Conservation (phyloP, 345 rosid species). For the Gossypium rotundifolium region DNA sequence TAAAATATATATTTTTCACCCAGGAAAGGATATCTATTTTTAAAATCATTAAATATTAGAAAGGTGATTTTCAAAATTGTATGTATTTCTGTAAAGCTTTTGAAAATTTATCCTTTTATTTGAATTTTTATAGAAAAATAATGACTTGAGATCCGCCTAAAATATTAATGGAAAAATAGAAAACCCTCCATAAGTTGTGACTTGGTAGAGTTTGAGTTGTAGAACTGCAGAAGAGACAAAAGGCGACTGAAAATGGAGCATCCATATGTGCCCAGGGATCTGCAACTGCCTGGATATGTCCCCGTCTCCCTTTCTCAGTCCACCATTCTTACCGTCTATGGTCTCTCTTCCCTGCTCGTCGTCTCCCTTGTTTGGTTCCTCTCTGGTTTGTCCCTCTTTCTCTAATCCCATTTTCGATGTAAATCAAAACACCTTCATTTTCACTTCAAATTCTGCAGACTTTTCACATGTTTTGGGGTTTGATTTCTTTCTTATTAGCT, state of each 20-base stretch:
- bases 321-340: conserved; percentile 47
- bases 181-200: too few relatives aligned
- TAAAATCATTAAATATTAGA: too few relatives aligned
- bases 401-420: neutral
- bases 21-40: too few relatives aligned
- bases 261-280: conserved; percentile 82
- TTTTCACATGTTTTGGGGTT: neutral
- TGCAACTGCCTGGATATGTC: conserved; percentile 54
- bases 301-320: conserved; percentile 56
- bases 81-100: too few relatives aligned
- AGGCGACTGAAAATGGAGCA: conserved; percentile 25
- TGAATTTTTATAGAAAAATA: too few relatives aligned
- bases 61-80: too few relatives aligned
- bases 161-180: too few relatives aligned
- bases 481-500: neutral
- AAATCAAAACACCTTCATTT: neutral
- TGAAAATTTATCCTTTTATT: too few relatives aligned
- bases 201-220: too few relatives aligned
- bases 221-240: too few relatives aligned
- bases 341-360: conserved; percentile 43
- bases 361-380: conserved; percentile 52
- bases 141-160: too few relatives aligned
- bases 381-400: conserved; percentile 45
- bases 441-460: neutral
- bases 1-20: too few relatives aligned